Evolutionary conservation across 2,329 filamentous ascomycete species (phyloP), one percentile per base, ranked within the genome.

Genomic region (Epichloe glyceriae): DNA sequence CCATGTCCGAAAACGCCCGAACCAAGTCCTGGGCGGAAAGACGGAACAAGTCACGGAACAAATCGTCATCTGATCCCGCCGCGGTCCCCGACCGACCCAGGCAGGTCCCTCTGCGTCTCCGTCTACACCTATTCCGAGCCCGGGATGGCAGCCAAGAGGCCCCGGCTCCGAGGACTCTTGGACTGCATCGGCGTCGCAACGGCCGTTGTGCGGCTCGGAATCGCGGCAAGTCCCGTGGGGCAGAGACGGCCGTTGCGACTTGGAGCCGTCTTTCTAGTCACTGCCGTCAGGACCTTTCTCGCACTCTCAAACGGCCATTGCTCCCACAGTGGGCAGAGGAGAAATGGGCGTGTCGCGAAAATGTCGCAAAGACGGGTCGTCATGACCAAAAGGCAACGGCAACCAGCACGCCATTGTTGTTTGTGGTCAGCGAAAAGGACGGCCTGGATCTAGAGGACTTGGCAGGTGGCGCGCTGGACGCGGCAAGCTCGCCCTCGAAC

Each of bases 371-470:
- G 47, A 65, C 57, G 1, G 1, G 55, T 64, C n/a, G 51, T 64
- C 2, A 51, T 73, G 10, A 72, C 69, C 0, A 52, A 59, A 59
- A 1, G 70, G 72, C 1, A 73, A 71, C 53, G 71, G 70, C 5
- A 57, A 54, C 11, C 65, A 64, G 50, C 62, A 73, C 57, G 65
- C 63, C 3, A 63, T 73, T 26, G 62, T 70, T 3, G 61, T 73
- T 70, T 3, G 61, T 73, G 10, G 53, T 63, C 0, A 64, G 67
- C 4, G 50, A 59, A 5, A 62, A 61, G 0, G 42, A 58, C 1
- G 65, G 68, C 10, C 53, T 72, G 5, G 62, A 73, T 52, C 58
- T 74, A 2, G 71, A 73, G 54, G 68, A 69, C 50, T 54, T 74
- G 2, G 67, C 68, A 7, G 15, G 33, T n/a, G 30, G 43, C 6